Evolutionary conservation across 78 protist species (phyloP).

Genomic region (slime mould (Dictyostelium discoideum)): dicty_2.7 NC_007088.5:548501-549000

Average conservation of each 20-base stretch:
- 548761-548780: too few species aligned
- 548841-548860: slow-evolving; percentile 22
- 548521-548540: slow-evolving; percentile 70
- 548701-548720: neutral
- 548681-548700: neutral
- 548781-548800: too few species aligned
- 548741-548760: neutral
- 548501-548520: slow-evolving; percentile 31
- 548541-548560: slow-evolving; percentile 9
- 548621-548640: neutral
- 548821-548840: neutral
- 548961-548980: neutral
- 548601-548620: neutral
- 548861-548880: neutral
- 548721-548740: neutral
- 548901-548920: neutral
- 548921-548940: slow-evolving; percentile 15
- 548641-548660: slow-evolving; percentile 6
- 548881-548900: slow-evolving; percentile 12
- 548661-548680: neutral
- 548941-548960: neutral
- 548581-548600: neutral
- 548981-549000: neutral
- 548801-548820: neutral
- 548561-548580: slow-evolving; percentile 6